Evolutionary conservation across 805 yeast genomes (phyloP).

Genomic region (Kodamaea restingae): DNA sequence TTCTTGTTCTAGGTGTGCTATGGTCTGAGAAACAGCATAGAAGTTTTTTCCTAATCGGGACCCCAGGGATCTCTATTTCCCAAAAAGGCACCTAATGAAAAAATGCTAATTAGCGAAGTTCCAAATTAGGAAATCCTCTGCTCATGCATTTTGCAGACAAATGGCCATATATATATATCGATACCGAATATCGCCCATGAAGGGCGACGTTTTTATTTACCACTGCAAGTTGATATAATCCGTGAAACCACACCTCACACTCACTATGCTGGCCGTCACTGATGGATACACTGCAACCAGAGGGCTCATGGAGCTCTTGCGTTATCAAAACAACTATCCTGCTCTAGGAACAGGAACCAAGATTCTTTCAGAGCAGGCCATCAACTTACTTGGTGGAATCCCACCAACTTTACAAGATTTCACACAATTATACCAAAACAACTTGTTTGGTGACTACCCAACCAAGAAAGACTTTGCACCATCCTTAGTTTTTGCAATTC

Average conservation of each 20-base stretch:
- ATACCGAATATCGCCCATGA: background rate
- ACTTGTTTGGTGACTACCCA: conserved; percentile 66
- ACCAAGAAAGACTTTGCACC: conserved; percentile 52
- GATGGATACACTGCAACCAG: conserved; percentile 24
- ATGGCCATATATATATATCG: background rate
- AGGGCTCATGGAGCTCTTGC: conserved; percentile 27
- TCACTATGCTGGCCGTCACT: background rate
- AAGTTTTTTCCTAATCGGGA: background rate
- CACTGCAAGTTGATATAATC: background rate
- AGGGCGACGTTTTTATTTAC: background rate
- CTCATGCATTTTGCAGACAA: conserved; percentile 3
- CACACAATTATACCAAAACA: conserved; percentile 39
- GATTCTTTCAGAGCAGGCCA: conserved; percentile 26
- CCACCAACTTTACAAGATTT: conserved; percentile 39
- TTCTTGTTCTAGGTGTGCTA: too few relatives aligned
- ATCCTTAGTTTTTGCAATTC: conserved; percentile 50
- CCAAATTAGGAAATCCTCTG: background rate
- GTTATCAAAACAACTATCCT: conserved; percentile 27
- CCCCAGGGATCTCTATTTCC: background rate
- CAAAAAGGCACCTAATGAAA: background rate
- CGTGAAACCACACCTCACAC: background rate
- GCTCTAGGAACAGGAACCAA: conserved; percentile 30
- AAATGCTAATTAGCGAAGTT: background rate
- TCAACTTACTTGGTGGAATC: conserved; percentile 33
- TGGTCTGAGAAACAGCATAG: background rate